Evolutionary conservation across 2,329 filamentous ascomycete species (phyloP).

Genomic region (Leptographium galeiforme): DNA sequence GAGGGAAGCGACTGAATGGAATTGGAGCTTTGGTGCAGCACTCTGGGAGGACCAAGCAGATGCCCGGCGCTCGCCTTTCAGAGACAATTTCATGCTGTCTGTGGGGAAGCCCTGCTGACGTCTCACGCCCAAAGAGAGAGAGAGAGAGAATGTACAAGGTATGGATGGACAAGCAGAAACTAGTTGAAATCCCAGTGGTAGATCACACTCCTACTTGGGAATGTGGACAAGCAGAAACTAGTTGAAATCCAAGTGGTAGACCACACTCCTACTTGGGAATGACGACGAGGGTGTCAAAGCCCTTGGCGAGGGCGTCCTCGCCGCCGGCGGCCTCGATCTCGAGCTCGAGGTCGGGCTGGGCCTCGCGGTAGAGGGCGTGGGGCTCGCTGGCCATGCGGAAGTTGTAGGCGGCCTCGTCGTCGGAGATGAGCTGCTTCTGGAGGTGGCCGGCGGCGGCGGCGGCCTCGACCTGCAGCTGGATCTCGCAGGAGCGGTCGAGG

Average conservation of each 20-base stretch:
- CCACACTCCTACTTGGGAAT: neutral
- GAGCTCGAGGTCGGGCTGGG: conserved; percentile 31
- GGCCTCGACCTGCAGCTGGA: conserved; percentile 56
- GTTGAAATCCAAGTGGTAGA: too few species aligned
- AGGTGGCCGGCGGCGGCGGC: conserved; percentile 32
- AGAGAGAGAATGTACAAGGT: too few species aligned
- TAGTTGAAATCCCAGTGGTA: too few species aligned
- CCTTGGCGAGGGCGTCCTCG: conserved; percentile 14
- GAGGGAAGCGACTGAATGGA: too few species aligned
- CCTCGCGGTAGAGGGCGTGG: conserved; percentile 30
- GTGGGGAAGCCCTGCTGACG: too few species aligned
- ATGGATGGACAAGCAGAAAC: too few species aligned
- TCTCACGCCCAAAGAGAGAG: too few species aligned
- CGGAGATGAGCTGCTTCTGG: conserved; percentile 24
- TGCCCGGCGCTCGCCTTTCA: too few species aligned
- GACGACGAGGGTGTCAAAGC: conserved; percentile 14
- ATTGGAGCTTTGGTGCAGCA: too few species aligned
- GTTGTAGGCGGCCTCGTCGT: conserved; percentile 27
- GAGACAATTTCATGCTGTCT: too few species aligned
- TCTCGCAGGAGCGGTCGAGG: conserved; percentile 54
- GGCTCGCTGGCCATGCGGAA: conserved; percentile 31
- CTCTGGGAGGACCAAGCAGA: too few species aligned
- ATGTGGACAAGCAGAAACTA: too few species aligned
- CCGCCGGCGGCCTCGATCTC: conserved; percentile 29
- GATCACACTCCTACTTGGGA: neutral